Evolutionary conservation across 768 basidiomycete species (phyloP).

Genomic region (Tylopilus vinaceipallidus): DNA sequence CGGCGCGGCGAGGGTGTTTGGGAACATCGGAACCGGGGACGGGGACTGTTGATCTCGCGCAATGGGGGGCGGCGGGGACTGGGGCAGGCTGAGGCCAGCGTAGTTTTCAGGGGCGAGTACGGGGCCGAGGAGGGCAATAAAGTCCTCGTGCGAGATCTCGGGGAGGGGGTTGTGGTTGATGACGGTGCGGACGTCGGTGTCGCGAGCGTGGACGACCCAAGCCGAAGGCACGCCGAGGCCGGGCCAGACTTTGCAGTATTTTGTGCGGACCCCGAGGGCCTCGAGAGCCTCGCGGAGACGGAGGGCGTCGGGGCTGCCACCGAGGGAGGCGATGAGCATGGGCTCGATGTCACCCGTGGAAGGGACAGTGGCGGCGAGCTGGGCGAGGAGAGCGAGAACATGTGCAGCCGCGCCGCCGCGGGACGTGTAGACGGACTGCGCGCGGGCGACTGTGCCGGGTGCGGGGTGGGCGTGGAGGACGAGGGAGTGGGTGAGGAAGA

Average conservation of each 20-base stretch:
- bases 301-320: conserved; percentile 67
- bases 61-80: conserved; percentile 18
- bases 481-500: conserved; percentile 77
- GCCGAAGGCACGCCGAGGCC: conserved; percentile 73
- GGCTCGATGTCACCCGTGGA: conserved; percentile 38
- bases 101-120: conserved; percentile 82
- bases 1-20: conserved; percentile 20
- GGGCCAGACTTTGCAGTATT: conserved; percentile 72
- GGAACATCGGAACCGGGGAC: conserved; percentile 32
- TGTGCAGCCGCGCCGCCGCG: conserved; percentile 75
- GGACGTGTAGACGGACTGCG: conserved; percentile 63
- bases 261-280: conserved; percentile 62
- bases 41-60: conserved; percentile 19
- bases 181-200: conserved; percentile 62
- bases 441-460: conserved; percentile 59
- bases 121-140: conserved; percentile 77
- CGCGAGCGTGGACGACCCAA: conserved; percentile 78
- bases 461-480: conserved; percentile 57
- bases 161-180: conserved; percentile 88
- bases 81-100: conserved; percentile 26
- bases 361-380: conserved; percentile 45
- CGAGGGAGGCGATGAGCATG: conserved; percentile 70
- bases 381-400: conserved; percentile 67
- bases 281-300: conserved; percentile 65
- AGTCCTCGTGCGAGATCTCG: conserved; percentile 85